Conservation (phyloP, 2,329 filamentous ascomycete genomes). For the Colletotrichum tanaceti region DNA sequence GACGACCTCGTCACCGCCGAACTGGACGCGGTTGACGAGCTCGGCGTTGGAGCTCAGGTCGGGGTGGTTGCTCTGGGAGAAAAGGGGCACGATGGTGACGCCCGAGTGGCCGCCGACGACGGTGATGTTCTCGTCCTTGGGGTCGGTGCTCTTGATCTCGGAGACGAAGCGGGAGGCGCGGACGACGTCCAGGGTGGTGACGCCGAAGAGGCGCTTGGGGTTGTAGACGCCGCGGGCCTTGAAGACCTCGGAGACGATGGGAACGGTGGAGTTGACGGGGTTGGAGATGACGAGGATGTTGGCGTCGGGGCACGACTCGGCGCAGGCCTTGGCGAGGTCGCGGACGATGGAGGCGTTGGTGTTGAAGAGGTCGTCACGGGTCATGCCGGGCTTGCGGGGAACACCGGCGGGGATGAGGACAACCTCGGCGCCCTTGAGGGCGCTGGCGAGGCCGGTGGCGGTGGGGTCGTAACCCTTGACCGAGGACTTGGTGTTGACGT, state of each 20-base stretch:
- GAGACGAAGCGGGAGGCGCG: slow-evolving; percentile 98
- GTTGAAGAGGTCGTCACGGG: slow-evolving; percentile 99
- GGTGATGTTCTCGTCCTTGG: slow-evolving; percentile 91
- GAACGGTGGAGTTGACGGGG: slow-evolving; percentile 99
- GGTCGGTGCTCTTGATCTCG: slow-evolving; percentile 91
- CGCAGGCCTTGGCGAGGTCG: slow-evolving; percentile 94
- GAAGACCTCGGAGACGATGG: slow-evolving; percentile 97
- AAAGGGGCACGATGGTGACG: slow-evolving; percentile 97
- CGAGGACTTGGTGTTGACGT: slow-evolving; percentile 98
- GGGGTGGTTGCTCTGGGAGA: slow-evolving; percentile 91
- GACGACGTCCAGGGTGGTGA: slow-evolving; percentile 98
- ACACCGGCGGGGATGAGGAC: slow-evolving; percentile 98
- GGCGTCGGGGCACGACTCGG: slow-evolving; percentile 88
- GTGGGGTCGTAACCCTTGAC: slow-evolving; percentile 91
- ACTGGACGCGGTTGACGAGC: slow-evolving; percentile 95
- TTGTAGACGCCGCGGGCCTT: slow-evolving; percentile 97
- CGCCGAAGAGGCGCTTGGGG: slow-evolving; percentile 98
- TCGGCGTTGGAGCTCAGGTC: slow-evolving; percentile 81
- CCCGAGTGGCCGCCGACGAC: slow-evolving; percentile 98
- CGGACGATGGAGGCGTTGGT: slow-evolving; percentile 99
- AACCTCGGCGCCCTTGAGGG: slow-evolving; percentile 89
- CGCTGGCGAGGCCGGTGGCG: slow-evolving; percentile 78
- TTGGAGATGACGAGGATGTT: slow-evolving; percentile 98
- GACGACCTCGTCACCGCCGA: slow-evolving; percentile 98
- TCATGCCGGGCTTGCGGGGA: slow-evolving; percentile 99